phyloP scores from a whole-genome alignment of 352 stramenopile species.

The Phytopythium mirpurense region DNA sequence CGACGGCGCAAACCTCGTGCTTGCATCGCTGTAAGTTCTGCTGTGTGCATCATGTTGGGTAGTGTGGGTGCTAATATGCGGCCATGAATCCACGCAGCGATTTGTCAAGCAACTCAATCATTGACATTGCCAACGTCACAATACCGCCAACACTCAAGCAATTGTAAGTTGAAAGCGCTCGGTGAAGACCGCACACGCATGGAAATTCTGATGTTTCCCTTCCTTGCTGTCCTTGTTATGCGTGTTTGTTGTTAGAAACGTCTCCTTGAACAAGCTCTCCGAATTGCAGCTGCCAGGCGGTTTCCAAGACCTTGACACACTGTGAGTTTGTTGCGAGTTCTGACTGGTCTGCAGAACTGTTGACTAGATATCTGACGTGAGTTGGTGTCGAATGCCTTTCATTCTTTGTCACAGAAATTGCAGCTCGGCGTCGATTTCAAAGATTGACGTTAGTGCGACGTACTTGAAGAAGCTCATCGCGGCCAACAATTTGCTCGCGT shows the following conservation, averaged over 20 bases:
- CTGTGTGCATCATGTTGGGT: background rate
- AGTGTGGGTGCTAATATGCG: background rate
- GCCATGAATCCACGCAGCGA: background rate
- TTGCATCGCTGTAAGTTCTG: background rate
- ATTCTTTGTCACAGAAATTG: constrained; percentile 13
- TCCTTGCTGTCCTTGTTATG: too few relatives aligned
- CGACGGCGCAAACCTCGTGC: background rate
- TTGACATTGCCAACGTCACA: background rate
- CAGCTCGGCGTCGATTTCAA: constrained; percentile 20
- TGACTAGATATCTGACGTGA: background rate
- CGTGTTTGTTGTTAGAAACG: too few relatives aligned
- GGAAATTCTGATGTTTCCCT: too few relatives aligned
- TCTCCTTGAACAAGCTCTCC: constrained; percentile 5
- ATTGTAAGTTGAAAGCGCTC: too few relatives aligned
- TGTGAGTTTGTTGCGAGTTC: background rate
- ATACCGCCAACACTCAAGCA: background rate
- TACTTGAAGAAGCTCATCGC: constrained; percentile 19
- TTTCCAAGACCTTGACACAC: constrained; percentile 1
- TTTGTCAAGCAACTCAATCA: constrained; percentile 5
- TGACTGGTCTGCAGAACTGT: background rate
- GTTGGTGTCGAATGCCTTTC: background rate
- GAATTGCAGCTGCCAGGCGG: background rate
- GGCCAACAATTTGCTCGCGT: constrained; percentile 17
- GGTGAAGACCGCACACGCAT: too few relatives aligned
- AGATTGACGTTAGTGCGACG: constrained; percentile 18